These are phyloP conservation scores for Xylaria telfairii DNA, from an alignment of 495 filamentous ascomycete genomes.

Conservation along the genomic window DNA sequence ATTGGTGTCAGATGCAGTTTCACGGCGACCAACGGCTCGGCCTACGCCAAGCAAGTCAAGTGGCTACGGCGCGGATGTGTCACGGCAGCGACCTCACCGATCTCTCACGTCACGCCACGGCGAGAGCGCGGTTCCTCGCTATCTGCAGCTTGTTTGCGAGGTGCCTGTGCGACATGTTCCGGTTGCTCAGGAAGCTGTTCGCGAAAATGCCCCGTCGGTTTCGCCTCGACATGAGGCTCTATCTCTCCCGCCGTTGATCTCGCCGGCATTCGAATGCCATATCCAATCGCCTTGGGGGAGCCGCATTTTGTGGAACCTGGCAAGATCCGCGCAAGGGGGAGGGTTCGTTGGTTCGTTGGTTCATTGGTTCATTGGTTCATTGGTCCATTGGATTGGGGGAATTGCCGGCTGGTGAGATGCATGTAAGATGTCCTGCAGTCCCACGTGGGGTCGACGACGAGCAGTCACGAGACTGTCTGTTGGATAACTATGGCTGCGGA, in stretches of 20 bases:
- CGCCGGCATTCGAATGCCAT: background rate
- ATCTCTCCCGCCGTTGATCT: background rate
- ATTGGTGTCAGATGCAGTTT: slow-evolving; percentile 11
- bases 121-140: background rate
- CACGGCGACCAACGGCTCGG: slow-evolving; percentile 3
- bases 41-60: background rate
- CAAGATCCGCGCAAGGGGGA: background rate
- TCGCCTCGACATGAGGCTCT: too few species aligned
- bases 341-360: background rate
- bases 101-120: background rate
- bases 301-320: slow-evolving; percentile 9
- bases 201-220: too few species aligned
- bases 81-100: background rate
- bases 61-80: background rate
- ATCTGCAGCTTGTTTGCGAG: background rate
- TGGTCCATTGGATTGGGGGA: background rate
- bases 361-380: background rate
- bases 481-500: background rate
- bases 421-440: background rate
- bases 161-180: background rate
- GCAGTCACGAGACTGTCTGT: background rate
- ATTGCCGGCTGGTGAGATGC: slow-evolving; percentile 10
- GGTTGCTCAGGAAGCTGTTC: background rate
- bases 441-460: background rate
- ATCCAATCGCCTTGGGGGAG: background rate